Base-by-base conservation (phyloP, 345 rosid species). In the Xanthoceras sorbifolium region DNA sequence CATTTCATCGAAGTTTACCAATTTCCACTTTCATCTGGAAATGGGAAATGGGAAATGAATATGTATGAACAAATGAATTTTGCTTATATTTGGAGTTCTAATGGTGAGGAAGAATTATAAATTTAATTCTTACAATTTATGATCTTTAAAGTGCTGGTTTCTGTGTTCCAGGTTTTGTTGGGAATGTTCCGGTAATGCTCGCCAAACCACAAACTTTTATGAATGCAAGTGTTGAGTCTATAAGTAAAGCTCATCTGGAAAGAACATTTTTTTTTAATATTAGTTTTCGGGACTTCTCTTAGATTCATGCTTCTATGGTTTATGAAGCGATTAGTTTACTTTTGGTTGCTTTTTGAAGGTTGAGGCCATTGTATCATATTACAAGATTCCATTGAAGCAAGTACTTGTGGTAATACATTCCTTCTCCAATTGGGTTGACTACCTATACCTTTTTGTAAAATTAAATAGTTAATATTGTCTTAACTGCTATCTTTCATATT, bases 151-250 rank as follows among this genome's bases (percentile, higher is more conserved):
- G 61, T 64, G 20, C 69, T 64, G 12, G 8, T 34, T 78, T 40
- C 22, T 38, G 22, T 61, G 36, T 83, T 67, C 74, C 82, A 96
- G 99, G 99, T 38, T 80, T 85, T 62, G 87, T 96, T 61, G 95
- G 95, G 64, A 83, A 86, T 77, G 85, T 88, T 81, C 97, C 98
- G 0, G 94, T 96, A 68, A 89, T 96, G 89, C 89, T 96, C 70
- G 99, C 92, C 75, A 96, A 92, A 75, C 99, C 98, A 67, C 98
- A 96, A 82, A 96, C 99, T 14, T 92, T 93, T 67, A 93, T 96
- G 99, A 96, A 96, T 64, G 54, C 81, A 52, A 96, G 98, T 85
- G 99, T 98, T 79, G 97, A 89, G 84, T 92, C 98, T 85, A 97
- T 96, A 90, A 96, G 99, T 91, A 73, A 57, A 79, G 75, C 91